Evolutionary conservation across 768 basidiomycete genomes (phyloP), one percentile per base, ranked within the genome.

Genomic region (Royoungia palumana): DNA sequence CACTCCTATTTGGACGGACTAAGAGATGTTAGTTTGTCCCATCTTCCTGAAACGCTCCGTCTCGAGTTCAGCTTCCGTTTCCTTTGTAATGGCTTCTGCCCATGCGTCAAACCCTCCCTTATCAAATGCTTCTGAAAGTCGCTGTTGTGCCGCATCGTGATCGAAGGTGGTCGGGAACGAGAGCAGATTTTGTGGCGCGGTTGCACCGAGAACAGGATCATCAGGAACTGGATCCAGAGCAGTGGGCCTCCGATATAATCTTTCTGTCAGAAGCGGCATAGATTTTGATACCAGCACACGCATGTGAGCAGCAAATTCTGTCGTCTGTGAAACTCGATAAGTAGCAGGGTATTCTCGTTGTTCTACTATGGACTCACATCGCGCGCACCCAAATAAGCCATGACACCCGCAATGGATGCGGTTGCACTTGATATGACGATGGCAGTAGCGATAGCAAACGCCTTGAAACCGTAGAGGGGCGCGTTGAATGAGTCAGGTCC

Each of bases 371-470:
- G 36, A 49, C 42, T 37, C 51, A 87, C 86, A 56, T 81, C 71
- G 55, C 74, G 60, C 2, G 85, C 78, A 27, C 78, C 81, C 44
- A 86, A 63, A 38, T 70, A 69, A 12, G 67, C 62, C 64, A 81
- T 77, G 24, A 86, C 72, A 1, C 76, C 75, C 57, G 70, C 74
- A 3, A 80, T 66, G 5, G 78, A 63, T 0, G 62, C 68, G 6
- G 71, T 62, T 0, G 77, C 83, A 21, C 76, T 70, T 4, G 73
- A 63, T 0, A 74, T 57, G 21, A 87, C 85, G 28, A 85, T 58
- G 10, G 76, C 58, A 0, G 87, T 88, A 5, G 87, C 84, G 35
- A 87, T 74, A 3, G 75, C 70, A 35, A 89, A 81, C 0, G 86
- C 87, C 55, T 84, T 85, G 5, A 77, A 68, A 1, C 78, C 76